Conservation (phyloP, 345 rosid genomes). For the Noccaea caerulescens region DNA sequence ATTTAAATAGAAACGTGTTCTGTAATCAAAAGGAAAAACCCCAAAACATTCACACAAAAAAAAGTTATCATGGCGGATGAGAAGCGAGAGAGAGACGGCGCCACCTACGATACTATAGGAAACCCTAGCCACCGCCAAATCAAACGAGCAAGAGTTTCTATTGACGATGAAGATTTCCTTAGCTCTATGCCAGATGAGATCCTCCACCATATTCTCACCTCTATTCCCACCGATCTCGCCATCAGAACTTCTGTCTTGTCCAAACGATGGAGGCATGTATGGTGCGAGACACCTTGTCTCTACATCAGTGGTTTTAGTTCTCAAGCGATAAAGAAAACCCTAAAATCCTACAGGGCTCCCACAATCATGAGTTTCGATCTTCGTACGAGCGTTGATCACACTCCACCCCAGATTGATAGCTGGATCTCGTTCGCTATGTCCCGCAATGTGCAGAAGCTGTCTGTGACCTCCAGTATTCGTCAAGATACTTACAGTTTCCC, state of each 20-base stretch:
- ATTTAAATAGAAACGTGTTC: too few relatives aligned
- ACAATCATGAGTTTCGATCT: background rate
- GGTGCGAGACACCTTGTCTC: background rate
- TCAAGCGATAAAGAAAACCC: background rate
- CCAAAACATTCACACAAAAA: too few relatives aligned
- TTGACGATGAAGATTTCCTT: too few relatives aligned
- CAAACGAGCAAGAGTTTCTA: too few relatives aligned
- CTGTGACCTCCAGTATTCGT: too few relatives aligned
- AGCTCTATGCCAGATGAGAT: background rate
- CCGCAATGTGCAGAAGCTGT: background rate
- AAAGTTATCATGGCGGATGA: too few relatives aligned
- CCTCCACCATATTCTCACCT: conserved; percentile 7
- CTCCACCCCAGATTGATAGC: background rate
- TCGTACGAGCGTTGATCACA: too few relatives aligned
- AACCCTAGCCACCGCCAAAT: too few relatives aligned
- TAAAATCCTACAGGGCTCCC: background rate
- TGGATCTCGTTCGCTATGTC: conserved; percentile 8
- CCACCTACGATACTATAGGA: too few relatives aligned
- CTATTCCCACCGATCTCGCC: background rate
- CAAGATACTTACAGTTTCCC: background rate
- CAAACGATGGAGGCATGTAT: conserved; percentile 3
- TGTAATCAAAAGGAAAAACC: too few relatives aligned
- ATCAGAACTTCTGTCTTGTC: conserved; percentile 14
- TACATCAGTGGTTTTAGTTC: background rate
- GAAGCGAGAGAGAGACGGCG: too few relatives aligned